phyloP scores from a whole-genome alignment of 768 basidiomycete species.

The Zangia roseola region DNA sequence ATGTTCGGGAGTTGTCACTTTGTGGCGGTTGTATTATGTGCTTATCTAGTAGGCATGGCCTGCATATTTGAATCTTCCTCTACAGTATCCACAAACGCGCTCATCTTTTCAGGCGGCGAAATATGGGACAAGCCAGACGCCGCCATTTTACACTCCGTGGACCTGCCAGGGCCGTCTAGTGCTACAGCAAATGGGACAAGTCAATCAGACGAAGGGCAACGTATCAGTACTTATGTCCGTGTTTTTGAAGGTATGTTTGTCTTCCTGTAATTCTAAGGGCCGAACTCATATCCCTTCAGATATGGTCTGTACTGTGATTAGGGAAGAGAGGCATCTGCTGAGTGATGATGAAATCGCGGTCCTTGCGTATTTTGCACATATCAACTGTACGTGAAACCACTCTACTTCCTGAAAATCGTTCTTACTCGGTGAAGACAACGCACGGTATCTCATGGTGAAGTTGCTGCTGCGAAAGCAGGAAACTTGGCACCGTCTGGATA shows the following conservation, averaged over 20 bases:
- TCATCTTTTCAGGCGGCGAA: conserved; percentile 33
- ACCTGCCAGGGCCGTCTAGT: conserved; percentile 16
- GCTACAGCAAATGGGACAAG: background rate
- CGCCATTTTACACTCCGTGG: conserved; percentile 2
- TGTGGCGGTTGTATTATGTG: no score
- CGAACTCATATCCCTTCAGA: conserved; percentile 36
- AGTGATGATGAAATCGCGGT: conserved; percentile 44
- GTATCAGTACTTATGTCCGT: conserved; percentile 27
- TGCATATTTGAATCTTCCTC: conserved; percentile 6
- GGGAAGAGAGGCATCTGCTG: conserved; percentile 53
- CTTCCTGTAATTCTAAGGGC: background rate
- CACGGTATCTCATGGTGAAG: conserved; percentile 62
- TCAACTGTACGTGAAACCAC: conserved; percentile 47
- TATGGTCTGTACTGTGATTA: conserved; percentile 53
- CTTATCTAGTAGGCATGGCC: conserved; percentile 14
- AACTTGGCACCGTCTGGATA: conserved; percentile 50
- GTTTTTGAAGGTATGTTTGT: conserved; percentile 29
- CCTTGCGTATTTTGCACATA: conserved; percentile 39
- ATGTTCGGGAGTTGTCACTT: no score
- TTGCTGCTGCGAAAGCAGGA: conserved; percentile 59
- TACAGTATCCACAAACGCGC: conserved; percentile 19
- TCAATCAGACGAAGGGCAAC: conserved; percentile 5
- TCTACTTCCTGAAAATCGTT: background rate
- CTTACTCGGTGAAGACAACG: conserved; percentile 41
- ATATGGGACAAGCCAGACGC: conserved; percentile 13